These are phyloP conservation scores for Amoebophrya sp. DNA, from an alignment of 169 alveolate genomes.

Conservation along the genomic window DNA sequence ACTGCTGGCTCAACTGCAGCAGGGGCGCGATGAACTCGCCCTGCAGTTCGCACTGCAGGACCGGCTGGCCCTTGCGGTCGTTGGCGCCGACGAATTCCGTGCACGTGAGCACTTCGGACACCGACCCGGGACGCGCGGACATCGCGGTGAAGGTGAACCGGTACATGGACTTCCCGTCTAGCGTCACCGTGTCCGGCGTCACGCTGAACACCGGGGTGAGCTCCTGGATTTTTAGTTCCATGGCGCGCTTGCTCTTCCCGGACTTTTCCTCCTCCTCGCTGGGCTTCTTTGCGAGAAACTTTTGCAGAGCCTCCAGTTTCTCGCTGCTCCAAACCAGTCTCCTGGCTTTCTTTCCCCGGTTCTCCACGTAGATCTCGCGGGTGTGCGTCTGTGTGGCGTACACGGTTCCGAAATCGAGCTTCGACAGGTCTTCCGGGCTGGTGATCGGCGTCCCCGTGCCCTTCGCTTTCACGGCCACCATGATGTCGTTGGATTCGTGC, in stretches of 20 bases:
- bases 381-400: constrained; percentile 71
- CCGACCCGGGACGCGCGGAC: constrained; percentile 66
- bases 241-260: background rate
- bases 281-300: constrained; percentile 33
- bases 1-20: constrained; percentile 32
- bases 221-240: background rate
- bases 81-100: constrained; percentile 73
- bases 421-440: constrained; percentile 62
- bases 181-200: constrained; percentile 37
- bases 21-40: constrained; percentile 41
- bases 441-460: constrained; percentile 80
- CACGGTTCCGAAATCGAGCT: constrained; percentile 66
- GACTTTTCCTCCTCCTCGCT: constrained; percentile 15
- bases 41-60: constrained; percentile 33
- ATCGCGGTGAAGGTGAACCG: constrained; percentile 73
- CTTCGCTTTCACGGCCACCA: constrained; percentile 57
- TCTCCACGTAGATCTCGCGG: constrained; percentile 70
- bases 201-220: constrained; percentile 36
- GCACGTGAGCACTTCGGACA: constrained; percentile 66
- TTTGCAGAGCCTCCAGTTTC: constrained; percentile 37
- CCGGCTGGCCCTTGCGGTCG: constrained; percentile 51
- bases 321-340: constrained; percentile 66
- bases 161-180: constrained; percentile 43
- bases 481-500: constrained; percentile 77
- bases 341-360: constrained; percentile 79